phyloP scores from a whole-genome alignment of 1,284 basidiomycete species.

The Puccinia triticina region DNA sequence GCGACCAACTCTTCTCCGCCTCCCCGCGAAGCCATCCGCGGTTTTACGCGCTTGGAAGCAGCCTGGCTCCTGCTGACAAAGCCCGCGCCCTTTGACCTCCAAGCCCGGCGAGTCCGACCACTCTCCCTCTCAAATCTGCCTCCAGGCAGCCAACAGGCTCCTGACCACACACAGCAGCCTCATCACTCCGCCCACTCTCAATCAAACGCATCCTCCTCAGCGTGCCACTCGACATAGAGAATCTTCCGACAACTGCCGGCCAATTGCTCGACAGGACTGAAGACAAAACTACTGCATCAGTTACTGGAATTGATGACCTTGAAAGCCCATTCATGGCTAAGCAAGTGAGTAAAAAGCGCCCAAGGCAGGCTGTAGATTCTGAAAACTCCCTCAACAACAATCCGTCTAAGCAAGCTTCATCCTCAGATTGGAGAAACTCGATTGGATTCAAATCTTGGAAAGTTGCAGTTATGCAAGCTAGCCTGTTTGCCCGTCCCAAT shows the following conservation, averaged over 20 bases:
- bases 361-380: conserved; percentile 36
- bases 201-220: too few species aligned
- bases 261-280: not conserved
- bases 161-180: too few species aligned
- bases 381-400: conserved; percentile 5
- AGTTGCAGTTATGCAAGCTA: conserved; percentile 52
- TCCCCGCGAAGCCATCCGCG: not conserved
- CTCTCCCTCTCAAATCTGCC: conserved; percentile 24
- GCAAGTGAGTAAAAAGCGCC: conserved; percentile 41
- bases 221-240: too few species aligned
- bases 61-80: not conserved
- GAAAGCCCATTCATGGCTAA: conserved; percentile 8
- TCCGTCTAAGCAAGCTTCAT: conserved; percentile 4
- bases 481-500: conserved; percentile 46
- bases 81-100: not conserved
- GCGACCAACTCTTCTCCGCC: not conserved
- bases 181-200: too few species aligned
- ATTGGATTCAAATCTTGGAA: conserved; percentile 47
- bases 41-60: conserved; percentile 16
- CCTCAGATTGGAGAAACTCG: conserved; percentile 34
- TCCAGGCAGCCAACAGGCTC: conserved; percentile 32
- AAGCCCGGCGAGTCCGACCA: not conserved
- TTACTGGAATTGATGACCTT: conserved; percentile 47
- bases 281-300: conserved; percentile 43
- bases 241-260: too few species aligned